Evolutionary conservation across 371 early-diverging fungal genomes (phyloP).

Genomic region (Circinella umbellata): DNA sequence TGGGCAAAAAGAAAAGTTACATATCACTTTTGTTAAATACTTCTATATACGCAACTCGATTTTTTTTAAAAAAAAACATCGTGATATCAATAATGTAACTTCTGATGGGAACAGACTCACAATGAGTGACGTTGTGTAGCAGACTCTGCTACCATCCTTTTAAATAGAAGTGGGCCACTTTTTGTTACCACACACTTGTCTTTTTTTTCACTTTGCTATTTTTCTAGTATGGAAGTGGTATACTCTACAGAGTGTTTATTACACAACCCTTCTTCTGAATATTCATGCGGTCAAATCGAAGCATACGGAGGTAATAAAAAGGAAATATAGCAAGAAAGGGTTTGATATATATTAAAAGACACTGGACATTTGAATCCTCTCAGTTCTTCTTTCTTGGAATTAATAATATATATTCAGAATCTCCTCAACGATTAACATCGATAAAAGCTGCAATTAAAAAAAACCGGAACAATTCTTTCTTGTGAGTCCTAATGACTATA

Average conservation of each 20-base stretch:
- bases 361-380: too few relatives aligned
- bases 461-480: slow-evolving; percentile 36
- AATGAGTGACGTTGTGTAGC: too few relatives aligned
- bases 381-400: background rate
- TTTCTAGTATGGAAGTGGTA: slow-evolving; percentile 41
- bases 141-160: too few relatives aligned
- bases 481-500: slow-evolving; percentile 52
- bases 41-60: too few relatives aligned
- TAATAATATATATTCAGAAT: slow-evolving; percentile 31
- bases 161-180: too few relatives aligned
- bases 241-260: slow-evolving; percentile 43
- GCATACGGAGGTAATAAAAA: slow-evolving; percentile 37
- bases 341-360: too few relatives aligned
- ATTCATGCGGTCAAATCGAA: slow-evolving; percentile 36
- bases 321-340: too few relatives aligned
- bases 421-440: slow-evolving; percentile 41
- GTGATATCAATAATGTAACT: too few relatives aligned
- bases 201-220: background rate
- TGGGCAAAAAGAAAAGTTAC: too few relatives aligned
- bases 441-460: slow-evolving; percentile 36
- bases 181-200: background rate
- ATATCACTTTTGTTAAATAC: too few relatives aligned
- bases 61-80: too few relatives aligned
- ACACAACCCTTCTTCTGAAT: slow-evolving; percentile 45
- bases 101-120: too few relatives aligned